These are phyloP conservation scores for Luvunga scandens DNA, from an alignment of 345 rosid species.

Conservation along the genomic window DNA sequence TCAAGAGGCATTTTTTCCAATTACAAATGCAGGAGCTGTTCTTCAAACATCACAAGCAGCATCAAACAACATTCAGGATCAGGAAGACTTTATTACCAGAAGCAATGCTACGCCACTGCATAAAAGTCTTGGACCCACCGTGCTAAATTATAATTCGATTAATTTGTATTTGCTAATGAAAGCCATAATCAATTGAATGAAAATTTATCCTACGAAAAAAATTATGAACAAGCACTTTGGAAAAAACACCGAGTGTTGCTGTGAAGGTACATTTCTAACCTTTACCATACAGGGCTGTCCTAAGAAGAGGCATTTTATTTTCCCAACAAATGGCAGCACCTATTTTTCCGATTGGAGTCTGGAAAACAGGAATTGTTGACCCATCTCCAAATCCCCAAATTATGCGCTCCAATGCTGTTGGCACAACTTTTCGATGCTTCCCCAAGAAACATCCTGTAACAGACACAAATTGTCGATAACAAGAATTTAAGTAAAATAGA, in stretches of 20 bases:
- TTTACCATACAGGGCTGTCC: conserved; percentile 92
- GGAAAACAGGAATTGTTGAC: conserved; percentile 80
- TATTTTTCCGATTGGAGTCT: conserved; percentile 76
- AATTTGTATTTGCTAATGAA: neutral
- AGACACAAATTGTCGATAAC: too few relatives aligned
- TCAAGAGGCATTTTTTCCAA: neutral
- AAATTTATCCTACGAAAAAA: neutral
- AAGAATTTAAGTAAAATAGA: too few relatives aligned
- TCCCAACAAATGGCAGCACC: conserved; percentile 98
- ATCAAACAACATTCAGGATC: neutral
- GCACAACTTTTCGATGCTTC: conserved; percentile 91
- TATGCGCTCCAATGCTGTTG: conserved; percentile 80
- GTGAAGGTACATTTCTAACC: conserved; percentile 39
- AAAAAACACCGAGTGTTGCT: neutral
- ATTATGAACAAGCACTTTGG: neutral
- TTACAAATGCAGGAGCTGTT: neutral
- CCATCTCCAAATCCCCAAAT: conserved; percentile 98
- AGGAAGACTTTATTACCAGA: neutral
- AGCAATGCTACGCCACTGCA: neutral
- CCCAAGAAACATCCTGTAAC: conserved; percentile 48
- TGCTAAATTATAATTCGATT: too few relatives aligned
- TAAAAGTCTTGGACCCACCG: neutral
- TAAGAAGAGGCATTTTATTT: conserved; percentile 87
- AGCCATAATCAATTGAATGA: neutral
- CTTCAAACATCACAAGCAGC: neutral